Conservation (phyloP, 106 monocot genomes). For the Hemerocallis citrina region DNA sequence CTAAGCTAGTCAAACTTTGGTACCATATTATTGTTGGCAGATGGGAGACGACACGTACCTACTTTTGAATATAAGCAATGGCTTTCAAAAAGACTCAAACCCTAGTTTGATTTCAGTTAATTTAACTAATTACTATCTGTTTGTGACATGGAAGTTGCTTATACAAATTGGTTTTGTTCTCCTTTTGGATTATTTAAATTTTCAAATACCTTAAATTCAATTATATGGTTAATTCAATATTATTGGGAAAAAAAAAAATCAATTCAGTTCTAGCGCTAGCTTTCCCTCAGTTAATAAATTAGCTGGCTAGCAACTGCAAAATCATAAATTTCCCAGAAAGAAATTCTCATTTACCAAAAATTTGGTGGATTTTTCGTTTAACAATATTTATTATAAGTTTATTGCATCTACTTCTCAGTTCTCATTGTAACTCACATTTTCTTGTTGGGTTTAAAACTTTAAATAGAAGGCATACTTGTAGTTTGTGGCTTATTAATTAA, state of each 20-base stretch:
- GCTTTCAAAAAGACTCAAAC: background rate
- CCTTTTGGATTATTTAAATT: background rate
- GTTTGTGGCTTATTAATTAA: too few relatives aligned
- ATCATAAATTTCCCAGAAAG: background rate
- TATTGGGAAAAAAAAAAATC: too few relatives aligned
- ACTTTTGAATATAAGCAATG: background rate
- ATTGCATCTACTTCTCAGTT: too few relatives aligned
- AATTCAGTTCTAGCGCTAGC: background rate
- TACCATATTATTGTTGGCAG: background rate
- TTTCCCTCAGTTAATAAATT: background rate
- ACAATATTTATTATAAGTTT: too few relatives aligned
- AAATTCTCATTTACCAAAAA: background rate
- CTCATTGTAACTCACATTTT: too few relatives aligned
- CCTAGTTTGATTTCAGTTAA: background rate
- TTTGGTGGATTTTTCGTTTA: background rate
- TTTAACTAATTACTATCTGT: background rate
- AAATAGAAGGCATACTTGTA: too few relatives aligned
- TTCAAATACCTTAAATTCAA: too few relatives aligned
- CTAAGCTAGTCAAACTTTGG: background rate
- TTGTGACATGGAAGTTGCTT: background rate
- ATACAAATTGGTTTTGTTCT: background rate
- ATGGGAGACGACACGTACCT: background rate
- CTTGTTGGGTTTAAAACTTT: too few relatives aligned
- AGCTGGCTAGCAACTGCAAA: background rate
- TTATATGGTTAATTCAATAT: too few relatives aligned